These are phyloP conservation scores for Penicillium manginii DNA, from an alignment of 495 filamentous ascomycete species.

Conservation along the genomic window DNA sequence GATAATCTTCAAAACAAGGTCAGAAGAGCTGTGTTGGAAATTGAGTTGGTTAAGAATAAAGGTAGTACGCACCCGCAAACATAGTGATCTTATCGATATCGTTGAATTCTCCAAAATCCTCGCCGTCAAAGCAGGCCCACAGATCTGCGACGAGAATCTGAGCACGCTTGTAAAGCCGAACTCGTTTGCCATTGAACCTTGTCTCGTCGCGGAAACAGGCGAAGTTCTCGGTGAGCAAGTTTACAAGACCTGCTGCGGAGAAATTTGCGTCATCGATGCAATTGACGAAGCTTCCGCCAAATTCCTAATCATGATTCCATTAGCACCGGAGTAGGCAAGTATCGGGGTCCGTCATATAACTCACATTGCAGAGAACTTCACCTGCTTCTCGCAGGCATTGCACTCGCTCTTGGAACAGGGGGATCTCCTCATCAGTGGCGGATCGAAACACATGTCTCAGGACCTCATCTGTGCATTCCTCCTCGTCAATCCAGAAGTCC, in stretches of 20 bases:
- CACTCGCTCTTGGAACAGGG: conserved; percentile 77
- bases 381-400: conserved; percentile 84
- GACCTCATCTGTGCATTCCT: conserved; percentile 73
- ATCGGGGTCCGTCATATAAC: conserved; percentile 18
- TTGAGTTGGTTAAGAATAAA: background rate
- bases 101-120: conserved; percentile 77
- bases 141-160: conserved; percentile 95
- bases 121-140: conserved; percentile 90
- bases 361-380: conserved; percentile 79
- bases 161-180: conserved; percentile 88
- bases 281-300: conserved; percentile 73
- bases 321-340: background rate
- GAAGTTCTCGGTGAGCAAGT: conserved; percentile 78
- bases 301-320: conserved; percentile 58
- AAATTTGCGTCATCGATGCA: conserved; percentile 74
- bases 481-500: conserved; percentile 81
- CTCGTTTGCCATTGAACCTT: conserved; percentile 67
- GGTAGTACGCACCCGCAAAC: conserved; percentile 81
- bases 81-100: conserved; percentile 97
- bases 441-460: conserved; percentile 84
- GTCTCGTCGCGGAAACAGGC: conserved; percentile 84
- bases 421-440: conserved; percentile 82
- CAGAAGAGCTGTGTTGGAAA: background rate
- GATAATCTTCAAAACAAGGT: conserved; percentile 66
- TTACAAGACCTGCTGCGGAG: conserved; percentile 83